phyloP scores from a whole-genome alignment of 352 stramenopile genomes.

The Globisporangium acanthophoron region DNA sequence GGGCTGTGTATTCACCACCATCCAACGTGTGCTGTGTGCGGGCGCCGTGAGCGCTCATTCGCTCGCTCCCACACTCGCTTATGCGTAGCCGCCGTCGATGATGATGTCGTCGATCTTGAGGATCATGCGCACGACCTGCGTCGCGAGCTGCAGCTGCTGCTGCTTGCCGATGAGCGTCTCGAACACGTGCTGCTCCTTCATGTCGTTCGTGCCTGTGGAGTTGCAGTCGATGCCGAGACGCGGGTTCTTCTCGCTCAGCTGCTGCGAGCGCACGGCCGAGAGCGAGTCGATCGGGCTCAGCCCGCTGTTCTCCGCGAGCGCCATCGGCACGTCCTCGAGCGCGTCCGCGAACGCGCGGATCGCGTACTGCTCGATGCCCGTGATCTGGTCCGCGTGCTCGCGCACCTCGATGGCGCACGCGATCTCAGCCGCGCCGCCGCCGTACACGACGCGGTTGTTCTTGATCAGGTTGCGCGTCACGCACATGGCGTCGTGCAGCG shows the following conservation, averaged over 20 bases:
- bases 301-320: slow-evolving; percentile 98
- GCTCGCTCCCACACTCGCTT: slow-evolving; percentile 12
- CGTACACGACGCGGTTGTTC: slow-evolving; percentile 99
- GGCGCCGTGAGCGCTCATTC: background rate
- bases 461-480: slow-evolving; percentile 99
- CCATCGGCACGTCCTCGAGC: slow-evolving; percentile 99
- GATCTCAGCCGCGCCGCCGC: slow-evolving; percentile 96
- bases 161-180: slow-evolving; percentile 99
- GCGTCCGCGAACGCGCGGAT: slow-evolving; percentile 98
- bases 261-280: slow-evolving; percentile 93
- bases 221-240: slow-evolving; percentile 97
- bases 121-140: slow-evolving; percentile 99
- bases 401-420: slow-evolving; percentile 95
- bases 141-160: slow-evolving; percentile 98
- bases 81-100: slow-evolving; percentile 89
- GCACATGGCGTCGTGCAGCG: slow-evolving; percentile 99
- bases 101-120: slow-evolving; percentile 99
- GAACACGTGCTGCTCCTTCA: slow-evolving; percentile 99
- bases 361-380: slow-evolving; percentile 93
- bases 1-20: slow-evolving; percentile 6
- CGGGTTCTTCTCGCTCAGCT: slow-evolving; percentile 94
- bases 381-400: slow-evolving; percentile 80
- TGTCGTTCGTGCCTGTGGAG: slow-evolving; percentile 91
- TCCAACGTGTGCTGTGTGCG: slow-evolving; percentile 4
- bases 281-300: slow-evolving; percentile 98